phyloP scores from a whole-genome alignment of 106 monocot genomes.

The Dendrobium catenatum region DNA sequence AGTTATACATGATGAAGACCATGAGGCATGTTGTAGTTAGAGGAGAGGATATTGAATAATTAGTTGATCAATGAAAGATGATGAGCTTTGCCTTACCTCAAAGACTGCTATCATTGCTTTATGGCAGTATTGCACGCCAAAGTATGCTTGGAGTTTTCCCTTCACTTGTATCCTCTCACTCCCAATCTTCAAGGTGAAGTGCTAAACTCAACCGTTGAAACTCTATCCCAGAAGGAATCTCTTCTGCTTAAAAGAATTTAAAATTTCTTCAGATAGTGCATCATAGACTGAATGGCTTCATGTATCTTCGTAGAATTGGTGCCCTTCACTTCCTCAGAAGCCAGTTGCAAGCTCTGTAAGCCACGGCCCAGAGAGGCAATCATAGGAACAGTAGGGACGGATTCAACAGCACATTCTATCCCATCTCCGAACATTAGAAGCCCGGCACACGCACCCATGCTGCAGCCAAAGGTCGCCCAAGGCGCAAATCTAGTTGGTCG shows the following conservation, averaged over 20 bases:
- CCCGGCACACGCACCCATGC: slow-evolving; percentile 56
- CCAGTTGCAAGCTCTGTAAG: slow-evolving; percentile 50
- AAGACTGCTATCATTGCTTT: too few species aligned
- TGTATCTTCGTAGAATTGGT: slow-evolving; percentile 29
- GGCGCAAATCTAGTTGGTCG: slow-evolving; percentile 35
- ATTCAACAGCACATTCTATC: slow-evolving; percentile 87
- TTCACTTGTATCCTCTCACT: too few species aligned
- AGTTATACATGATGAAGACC: too few species aligned
- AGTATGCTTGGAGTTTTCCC: too few species aligned
- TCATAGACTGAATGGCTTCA: slow-evolving; percentile 49
- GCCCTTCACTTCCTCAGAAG: slow-evolving; percentile 43
- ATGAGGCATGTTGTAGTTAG: too few species aligned
- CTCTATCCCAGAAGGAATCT: too few species aligned
- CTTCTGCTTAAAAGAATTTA: background rate
- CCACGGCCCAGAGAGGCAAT: slow-evolving; percentile 76
- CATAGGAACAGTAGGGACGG: slow-evolving; percentile 54
- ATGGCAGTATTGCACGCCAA: too few species aligned
- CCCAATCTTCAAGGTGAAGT: too few species aligned
- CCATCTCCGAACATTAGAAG: slow-evolving; percentile 71
- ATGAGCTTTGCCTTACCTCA: too few species aligned
- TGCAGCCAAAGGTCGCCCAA: slow-evolving; percentile 64
- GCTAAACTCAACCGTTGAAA: too few species aligned
- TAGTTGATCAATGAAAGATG: too few species aligned
- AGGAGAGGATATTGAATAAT: too few species aligned
- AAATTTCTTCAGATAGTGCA: slow-evolving; percentile 46